These are phyloP conservation scores for Platanthera zijinensis DNA, from an alignment of 106 monocot species.

Conservation along the genomic window DNA sequence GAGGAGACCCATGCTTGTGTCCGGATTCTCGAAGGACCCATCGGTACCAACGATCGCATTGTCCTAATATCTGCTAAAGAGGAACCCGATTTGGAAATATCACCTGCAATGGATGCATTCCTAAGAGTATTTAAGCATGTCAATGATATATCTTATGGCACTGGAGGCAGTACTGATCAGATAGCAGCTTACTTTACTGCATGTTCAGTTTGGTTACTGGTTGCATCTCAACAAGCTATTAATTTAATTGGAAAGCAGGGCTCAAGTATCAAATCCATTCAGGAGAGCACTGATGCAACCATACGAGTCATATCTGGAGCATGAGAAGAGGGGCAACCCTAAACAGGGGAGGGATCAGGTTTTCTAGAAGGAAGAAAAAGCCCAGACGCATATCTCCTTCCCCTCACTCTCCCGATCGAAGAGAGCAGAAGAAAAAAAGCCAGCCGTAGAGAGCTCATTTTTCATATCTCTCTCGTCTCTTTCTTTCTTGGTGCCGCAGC, in stretches of 20 bases:
- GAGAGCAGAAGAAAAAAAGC: too few relatives aligned
- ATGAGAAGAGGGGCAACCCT: too few relatives aligned
- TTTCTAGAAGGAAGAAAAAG: too few relatives aligned
- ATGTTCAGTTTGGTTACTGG: constrained; percentile 52
- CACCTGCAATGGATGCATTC: constrained; percentile 80
- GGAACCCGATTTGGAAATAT: constrained; percentile 58
- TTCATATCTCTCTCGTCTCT: too few relatives aligned
- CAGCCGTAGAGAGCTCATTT: too few relatives aligned
- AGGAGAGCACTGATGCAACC: constrained; percentile 57
- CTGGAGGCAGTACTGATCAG: constrained; percentile 20
- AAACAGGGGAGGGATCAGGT: too few relatives aligned
- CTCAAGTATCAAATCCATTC: constrained; percentile 65
- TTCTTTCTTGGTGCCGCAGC: too few relatives aligned
- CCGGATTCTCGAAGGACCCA: constrained; percentile 62
- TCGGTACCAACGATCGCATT: constrained; percentile 62
- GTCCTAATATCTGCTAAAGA: constrained; percentile 82
- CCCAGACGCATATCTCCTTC: too few relatives aligned
- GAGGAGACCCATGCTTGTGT: constrained; percentile 76
- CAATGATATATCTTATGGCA: constrained; percentile 45
- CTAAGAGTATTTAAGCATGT: constrained; percentile 74
- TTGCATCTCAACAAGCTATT: constrained; percentile 63
- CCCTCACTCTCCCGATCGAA: too few relatives aligned
- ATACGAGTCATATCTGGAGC: constrained; percentile 63
- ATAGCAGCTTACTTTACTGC: neutral
- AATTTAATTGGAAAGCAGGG: constrained; percentile 91